Conservation (phyloP, 1,284 basidiomycete genomes). For the Rhodotorula sp. region DNA sequence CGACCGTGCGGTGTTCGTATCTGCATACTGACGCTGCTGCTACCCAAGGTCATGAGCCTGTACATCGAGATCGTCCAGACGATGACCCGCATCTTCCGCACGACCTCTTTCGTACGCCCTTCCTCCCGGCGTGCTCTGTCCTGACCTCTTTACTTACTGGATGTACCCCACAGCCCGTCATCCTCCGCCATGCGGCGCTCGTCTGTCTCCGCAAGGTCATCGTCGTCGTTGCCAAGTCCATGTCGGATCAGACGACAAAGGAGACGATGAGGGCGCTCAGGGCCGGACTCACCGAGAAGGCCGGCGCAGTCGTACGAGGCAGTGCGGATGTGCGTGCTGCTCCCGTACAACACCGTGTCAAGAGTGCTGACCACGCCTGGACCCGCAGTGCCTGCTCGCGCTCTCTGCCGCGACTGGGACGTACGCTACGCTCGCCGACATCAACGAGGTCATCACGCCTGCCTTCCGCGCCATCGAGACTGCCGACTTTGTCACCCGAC, state of each 20-base stretch:
- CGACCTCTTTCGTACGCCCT: slow-evolving; percentile 65
- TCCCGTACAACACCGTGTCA: neutral
- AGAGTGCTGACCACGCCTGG: slow-evolving; percentile 39
- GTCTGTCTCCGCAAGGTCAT: slow-evolving; percentile 74
- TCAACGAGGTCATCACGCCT: slow-evolving; percentile 70
- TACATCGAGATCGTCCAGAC: slow-evolving; percentile 77
- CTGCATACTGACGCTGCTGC: neutral
- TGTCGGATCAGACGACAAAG: slow-evolving; percentile 74
- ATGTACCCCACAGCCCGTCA: slow-evolving; percentile 60
- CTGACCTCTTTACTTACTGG: neutral
- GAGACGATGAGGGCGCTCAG: slow-evolving; percentile 85
- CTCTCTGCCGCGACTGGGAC: slow-evolving; percentile 47
- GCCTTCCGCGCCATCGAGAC: slow-evolving; percentile 76
- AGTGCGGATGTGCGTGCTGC: slow-evolving; percentile 66
- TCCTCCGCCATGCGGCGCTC: slow-evolving; percentile 81
- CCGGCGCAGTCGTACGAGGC: slow-evolving; percentile 80
- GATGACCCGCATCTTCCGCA: slow-evolving; percentile 65
- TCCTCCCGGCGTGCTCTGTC: slow-evolving; percentile 41
- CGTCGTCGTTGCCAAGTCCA: slow-evolving; percentile 72
- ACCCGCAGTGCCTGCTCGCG: slow-evolving; percentile 48
- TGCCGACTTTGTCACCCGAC: slow-evolving; percentile 80
- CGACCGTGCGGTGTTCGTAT: no score
- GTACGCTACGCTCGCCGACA: slow-evolving; percentile 60
- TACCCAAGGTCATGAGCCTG: slow-evolving; percentile 86
- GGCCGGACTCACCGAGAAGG: slow-evolving; percentile 75